Percentiles rank a stretch among this genome's conserved stretches.
phyloP scores from a whole-genome alignment of 2,329 filamentous ascomycete species.

The Colletotrichum godetiae region DNA sequence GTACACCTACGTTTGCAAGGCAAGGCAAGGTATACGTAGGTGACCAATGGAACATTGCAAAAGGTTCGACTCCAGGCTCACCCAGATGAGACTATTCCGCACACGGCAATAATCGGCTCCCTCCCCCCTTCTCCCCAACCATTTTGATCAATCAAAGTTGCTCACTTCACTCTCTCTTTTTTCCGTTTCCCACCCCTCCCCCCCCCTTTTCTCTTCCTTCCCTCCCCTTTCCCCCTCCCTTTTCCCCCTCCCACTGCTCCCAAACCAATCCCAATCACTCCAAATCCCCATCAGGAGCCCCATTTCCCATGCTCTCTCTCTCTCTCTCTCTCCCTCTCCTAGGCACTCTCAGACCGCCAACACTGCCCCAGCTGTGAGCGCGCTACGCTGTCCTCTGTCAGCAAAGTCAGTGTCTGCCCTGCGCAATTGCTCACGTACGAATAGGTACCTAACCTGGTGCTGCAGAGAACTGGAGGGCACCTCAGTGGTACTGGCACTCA shows the following conservation, averaged over 20 bases:
- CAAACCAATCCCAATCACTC: background rate
- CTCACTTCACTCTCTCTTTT: background rate
- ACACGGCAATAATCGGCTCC: background rate
- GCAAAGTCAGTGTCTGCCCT: too few relatives aligned
- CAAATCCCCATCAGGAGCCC: constrained; percentile 14
- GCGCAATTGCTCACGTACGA: background rate
- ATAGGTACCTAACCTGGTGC: background rate
- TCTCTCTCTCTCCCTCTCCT: background rate
- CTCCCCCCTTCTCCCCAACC: background rate
- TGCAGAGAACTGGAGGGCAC: background rate
- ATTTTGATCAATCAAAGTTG: background rate
- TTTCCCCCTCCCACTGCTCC: background rate
- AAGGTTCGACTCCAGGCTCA: background rate
- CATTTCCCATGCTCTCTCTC: constrained; percentile 1
- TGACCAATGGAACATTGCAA: background rate
- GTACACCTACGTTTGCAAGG: too few relatives aligned
- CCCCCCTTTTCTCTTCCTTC: too few relatives aligned
- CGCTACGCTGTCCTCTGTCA: too few relatives aligned
- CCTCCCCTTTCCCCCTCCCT: background rate
- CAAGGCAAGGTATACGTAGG: too few relatives aligned
- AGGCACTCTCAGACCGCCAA: background rate
- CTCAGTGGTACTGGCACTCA: too few relatives aligned
- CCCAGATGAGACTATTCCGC: background rate
- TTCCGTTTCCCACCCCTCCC: background rate
- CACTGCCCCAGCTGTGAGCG: background rate